A percentile compares a stretch with the other conserved stretches of the same genome.
These are phyloP conservation scores for Phanerochaete carnosa DNA, from an alignment of 768 basidiomycete genomes.

Conservation along the genomic window DNA sequence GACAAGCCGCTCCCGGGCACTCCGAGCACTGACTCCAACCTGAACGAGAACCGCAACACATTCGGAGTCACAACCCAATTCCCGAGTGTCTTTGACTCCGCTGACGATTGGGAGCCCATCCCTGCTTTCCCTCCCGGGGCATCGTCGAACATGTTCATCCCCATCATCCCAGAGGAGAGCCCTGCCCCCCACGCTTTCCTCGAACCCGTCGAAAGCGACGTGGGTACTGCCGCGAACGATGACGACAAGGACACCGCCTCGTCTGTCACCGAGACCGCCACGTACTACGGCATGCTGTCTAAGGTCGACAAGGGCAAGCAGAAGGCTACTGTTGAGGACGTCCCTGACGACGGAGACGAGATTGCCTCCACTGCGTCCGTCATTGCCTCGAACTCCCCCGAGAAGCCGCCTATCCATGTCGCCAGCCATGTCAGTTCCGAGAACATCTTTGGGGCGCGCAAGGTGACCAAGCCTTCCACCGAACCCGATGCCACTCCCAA, in stretches of 20 bases:
- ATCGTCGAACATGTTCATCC: constrained; percentile 25
- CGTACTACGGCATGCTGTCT: constrained; percentile 1
- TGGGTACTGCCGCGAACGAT: constrained; percentile 26
- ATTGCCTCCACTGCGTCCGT: constrained; percentile 41
- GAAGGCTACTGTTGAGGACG: constrained; percentile 27
- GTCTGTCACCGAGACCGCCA: constrained; percentile 19
- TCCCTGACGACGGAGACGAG: constrained; percentile 25
- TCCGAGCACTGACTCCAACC: constrained; percentile 17
- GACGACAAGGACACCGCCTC: constrained; percentile 18
- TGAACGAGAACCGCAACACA: constrained; percentile 46
- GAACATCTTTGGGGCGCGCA: constrained; percentile 15
- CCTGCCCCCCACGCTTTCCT: constrained; percentile 63
- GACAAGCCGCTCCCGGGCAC: constrained; percentile 30
- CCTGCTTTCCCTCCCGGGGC: constrained; percentile 33
- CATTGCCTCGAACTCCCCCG: constrained; percentile 35
- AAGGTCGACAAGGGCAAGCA: constrained; percentile 49
- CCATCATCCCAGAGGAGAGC: constrained; percentile 25
- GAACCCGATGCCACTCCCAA: constrained; percentile 9
- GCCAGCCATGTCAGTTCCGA: constrained; percentile 10
- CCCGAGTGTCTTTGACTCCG: constrained; percentile 45
- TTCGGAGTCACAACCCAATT: constrained; percentile 42
- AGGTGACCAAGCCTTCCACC: constrained; percentile 3
- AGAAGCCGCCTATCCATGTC: constrained; percentile 63
- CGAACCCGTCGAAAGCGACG: constrained; percentile 48
- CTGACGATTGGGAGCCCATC: constrained; percentile 62